Conservation (phyloP, 768 basidiomycete genomes). For the Rhizopogon sp. region DNA sequence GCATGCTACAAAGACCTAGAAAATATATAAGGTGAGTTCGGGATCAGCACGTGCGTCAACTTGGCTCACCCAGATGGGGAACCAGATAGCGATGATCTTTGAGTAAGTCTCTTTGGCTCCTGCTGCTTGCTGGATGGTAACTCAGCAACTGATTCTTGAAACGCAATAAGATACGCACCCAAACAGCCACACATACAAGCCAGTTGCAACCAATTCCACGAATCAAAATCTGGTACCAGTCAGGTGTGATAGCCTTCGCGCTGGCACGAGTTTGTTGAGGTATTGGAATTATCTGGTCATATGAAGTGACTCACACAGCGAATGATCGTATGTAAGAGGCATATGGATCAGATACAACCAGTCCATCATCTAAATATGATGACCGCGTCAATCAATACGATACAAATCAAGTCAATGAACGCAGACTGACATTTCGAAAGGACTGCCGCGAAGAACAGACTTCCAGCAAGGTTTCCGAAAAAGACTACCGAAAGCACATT, state of each 20-base stretch:
- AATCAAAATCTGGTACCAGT: conserved; percentile 71
- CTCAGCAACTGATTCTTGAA: conserved; percentile 1
- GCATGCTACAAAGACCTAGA: conserved; percentile 64
- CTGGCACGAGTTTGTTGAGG: conserved; percentile 26
- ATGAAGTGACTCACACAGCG: conserved; percentile 46
- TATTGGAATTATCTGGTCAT: not conserved
- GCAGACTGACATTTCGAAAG: conserved; percentile 54
- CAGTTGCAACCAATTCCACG: conserved; percentile 75
- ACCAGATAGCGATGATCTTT: conserved; percentile 66
- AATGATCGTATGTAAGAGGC: conserved; percentile 45
- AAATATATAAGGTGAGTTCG: not conserved
- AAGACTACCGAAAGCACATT: conserved; percentile 39
- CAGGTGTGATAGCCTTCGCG: conserved; percentile 56
- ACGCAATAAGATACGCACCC: conserved; percentile 41
- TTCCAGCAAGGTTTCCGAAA: conserved; percentile 66
- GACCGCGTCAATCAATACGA: not conserved
- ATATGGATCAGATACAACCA: conserved; percentile 58
- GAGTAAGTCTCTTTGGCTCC: conserved; percentile 65
- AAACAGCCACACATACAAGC: conserved; percentile 69
- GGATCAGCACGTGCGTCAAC: not conserved
- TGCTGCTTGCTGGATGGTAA: conserved; percentile 52
- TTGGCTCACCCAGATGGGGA: conserved; percentile 63
- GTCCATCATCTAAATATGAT: conserved; percentile 44
- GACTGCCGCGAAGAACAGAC: conserved; percentile 64
- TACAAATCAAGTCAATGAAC: not conserved